These are phyloP conservation scores for Nannochloropsis gaditana DNA, from an alignment of 108 stramenopile species.

Conservation along the genomic window DNA sequence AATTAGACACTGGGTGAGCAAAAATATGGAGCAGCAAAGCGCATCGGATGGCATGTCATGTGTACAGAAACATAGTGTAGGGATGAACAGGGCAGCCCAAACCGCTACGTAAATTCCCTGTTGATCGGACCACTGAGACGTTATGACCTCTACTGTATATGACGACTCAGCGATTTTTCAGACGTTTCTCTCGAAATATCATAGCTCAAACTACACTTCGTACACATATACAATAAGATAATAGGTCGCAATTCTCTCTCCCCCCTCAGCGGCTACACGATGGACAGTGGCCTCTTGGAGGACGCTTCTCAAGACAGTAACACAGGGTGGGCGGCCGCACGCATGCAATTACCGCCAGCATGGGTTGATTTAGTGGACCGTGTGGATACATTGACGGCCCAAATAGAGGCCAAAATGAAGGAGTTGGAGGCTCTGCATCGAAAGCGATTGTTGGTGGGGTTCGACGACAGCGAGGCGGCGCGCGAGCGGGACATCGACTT, in stretches of 20 bases:
- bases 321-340: conserved; percentile 39
- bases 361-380: conserved; percentile 61
- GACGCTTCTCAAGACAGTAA: not conserved
- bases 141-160: no score
- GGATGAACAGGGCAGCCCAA: no score
- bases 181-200: no score
- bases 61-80: no score
- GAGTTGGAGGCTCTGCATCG: conserved; percentile 77
- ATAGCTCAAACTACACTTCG: no score
- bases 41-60: no score
- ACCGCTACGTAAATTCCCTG: no score
- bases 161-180: no score
- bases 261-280: conserved; percentile 5
- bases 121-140: no score
- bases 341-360: conserved; percentile 53
- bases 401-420: conserved; percentile 46
- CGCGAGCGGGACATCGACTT: conserved; percentile 80
- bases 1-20: no score
- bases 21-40: no score
- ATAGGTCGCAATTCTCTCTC: conserved; percentile 2
- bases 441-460: conserved; percentile 68
- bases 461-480: conserved; percentile 63
- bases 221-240: not conserved
- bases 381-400: conserved; percentile 39
- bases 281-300: conserved; percentile 17